phyloP scores from a whole-genome alignment of 495 filamentous ascomycete species.

The Penicillium robsamsonii region DNA sequence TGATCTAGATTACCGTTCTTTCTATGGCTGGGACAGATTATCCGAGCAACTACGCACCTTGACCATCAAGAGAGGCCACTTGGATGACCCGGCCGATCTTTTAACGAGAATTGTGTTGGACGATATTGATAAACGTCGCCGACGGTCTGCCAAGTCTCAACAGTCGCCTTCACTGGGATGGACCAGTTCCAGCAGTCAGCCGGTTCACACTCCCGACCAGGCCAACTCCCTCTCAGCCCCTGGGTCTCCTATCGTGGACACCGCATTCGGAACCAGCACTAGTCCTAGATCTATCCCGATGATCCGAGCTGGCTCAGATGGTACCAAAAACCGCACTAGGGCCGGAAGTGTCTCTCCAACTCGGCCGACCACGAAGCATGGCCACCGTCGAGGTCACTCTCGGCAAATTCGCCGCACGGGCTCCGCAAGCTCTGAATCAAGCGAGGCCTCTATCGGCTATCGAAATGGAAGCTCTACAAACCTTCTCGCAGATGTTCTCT shows the following conservation, averaged over 20 bases:
- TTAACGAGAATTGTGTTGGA: constrained; percentile 91
- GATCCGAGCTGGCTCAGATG: constrained; percentile 51
- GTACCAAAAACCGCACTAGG: constrained; percentile 51
- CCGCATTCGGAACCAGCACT: constrained; percentile 42
- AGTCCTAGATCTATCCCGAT: constrained; percentile 49
- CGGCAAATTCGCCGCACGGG: constrained; percentile 65
- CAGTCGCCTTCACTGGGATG: constrained; percentile 70
- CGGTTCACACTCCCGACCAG: constrained; percentile 57
- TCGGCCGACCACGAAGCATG: constrained; percentile 68
- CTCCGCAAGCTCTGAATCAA: constrained; percentile 91
- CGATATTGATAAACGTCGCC: constrained; percentile 87
- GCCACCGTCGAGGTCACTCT: constrained; percentile 52
- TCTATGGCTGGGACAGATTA: constrained; percentile 93
- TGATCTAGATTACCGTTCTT: constrained; percentile 93
- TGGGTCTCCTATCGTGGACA: constrained; percentile 59
- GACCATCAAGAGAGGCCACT: constrained; percentile 78
- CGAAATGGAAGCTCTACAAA: constrained; percentile 73
- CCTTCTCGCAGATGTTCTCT: constrained; percentile 62
- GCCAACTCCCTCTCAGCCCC: constrained; percentile 56
- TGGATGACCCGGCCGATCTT: constrained; percentile 89
- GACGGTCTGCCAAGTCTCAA: constrained; percentile 81
- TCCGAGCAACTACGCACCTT: constrained; percentile 88
- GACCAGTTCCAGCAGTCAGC: constrained; percentile 44
- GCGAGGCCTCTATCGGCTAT: constrained; percentile 64
- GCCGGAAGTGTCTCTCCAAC: constrained; percentile 74